Base-by-base conservation (phyloP, 768 basidiomycete genomes). In the Exidia glandulosa region DNA sequence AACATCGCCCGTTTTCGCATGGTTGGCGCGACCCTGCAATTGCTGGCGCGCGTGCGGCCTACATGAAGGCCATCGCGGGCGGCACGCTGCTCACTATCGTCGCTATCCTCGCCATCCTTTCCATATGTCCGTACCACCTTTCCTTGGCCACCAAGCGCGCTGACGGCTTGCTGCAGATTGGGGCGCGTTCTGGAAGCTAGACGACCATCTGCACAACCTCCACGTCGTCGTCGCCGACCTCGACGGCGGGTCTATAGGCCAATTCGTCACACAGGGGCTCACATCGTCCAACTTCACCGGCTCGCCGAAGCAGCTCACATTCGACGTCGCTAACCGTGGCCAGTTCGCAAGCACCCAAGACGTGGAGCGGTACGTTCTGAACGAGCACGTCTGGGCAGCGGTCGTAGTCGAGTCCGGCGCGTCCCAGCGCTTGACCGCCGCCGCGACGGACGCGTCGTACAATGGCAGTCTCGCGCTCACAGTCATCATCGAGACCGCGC, bases 211-310 rank as follows among this genome's bases (percentile, higher is more conserved):
- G 62, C 68, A 73, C 37, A 77, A 78, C 27, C 65, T 86, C 29
- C 66, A 74, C n/a, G 82, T 80, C 2, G 84, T 77, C 75, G 74
- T 86, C 0, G 78, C 86, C 29, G 83, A 86, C 64, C 85, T 85
- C 62, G 85, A 86, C 45, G 82, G 80, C 5, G 78, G 74, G 1
- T 52, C 73, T 16, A 72, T 86, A 6, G 84, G 85, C 6, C 71
- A 75, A 54, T 68, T 68, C 1, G 76, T 86, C 19, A 71, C 71
- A 0, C 64, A 73, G 63, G 73, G 73, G 1, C 67, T 82, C 55
- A 69, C 70, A n/a, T 48, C 47, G 47, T 27, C 47, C 19, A 66
- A 55, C 31, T 59, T 71, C 6, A 65, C 69, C 0, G 67, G 72
- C 25, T 14, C 57, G 14, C 66, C 73, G 29, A 62, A 57, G 6